Evolutionary conservation across 257 asterid species (phyloP).

Genomic region (Forsythia suspensa): DNA sequence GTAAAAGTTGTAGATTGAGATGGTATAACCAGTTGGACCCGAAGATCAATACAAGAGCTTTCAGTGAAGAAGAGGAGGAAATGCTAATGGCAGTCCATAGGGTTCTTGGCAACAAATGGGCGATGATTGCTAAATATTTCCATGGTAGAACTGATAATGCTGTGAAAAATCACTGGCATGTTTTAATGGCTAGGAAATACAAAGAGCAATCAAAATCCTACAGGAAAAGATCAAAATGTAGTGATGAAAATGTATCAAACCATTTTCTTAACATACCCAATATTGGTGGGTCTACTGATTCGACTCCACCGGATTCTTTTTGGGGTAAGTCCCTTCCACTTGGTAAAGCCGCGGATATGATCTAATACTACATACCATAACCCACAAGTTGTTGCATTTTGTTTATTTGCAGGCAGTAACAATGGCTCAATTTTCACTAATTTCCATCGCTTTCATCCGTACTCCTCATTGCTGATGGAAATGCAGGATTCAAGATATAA

Average conservation of each 20-base stretch:
- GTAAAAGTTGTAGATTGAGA: constrained; percentile 61
- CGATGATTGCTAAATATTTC: constrained; percentile 43
- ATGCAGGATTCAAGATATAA: not conserved
- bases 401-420: constrained; percentile 15
- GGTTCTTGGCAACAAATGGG: constrained; percentile 51
- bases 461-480: not conserved
- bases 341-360: too few species aligned
- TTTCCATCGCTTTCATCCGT: not conserved
- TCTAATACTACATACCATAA: not conserved
- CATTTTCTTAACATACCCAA: not conserved
- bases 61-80: constrained; percentile 49
- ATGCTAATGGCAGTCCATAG: constrained; percentile 43
- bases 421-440: not conserved
- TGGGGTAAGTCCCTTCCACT: not conserved
- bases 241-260: not conserved
- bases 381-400: not conserved
- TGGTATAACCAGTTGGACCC: constrained; percentile 63
- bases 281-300: not conserved
- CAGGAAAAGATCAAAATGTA: constrained; percentile 21
- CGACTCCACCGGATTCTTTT: not conserved
- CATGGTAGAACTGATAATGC: constrained; percentile 61
- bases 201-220: constrained; percentile 33
- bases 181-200: constrained; percentile 43
- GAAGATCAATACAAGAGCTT: constrained; percentile 41
- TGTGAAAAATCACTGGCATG: constrained; percentile 62